phyloP scores from a whole-genome alignment of 768 basidiomycete genomes.

The Paxillus involutus region DNA sequence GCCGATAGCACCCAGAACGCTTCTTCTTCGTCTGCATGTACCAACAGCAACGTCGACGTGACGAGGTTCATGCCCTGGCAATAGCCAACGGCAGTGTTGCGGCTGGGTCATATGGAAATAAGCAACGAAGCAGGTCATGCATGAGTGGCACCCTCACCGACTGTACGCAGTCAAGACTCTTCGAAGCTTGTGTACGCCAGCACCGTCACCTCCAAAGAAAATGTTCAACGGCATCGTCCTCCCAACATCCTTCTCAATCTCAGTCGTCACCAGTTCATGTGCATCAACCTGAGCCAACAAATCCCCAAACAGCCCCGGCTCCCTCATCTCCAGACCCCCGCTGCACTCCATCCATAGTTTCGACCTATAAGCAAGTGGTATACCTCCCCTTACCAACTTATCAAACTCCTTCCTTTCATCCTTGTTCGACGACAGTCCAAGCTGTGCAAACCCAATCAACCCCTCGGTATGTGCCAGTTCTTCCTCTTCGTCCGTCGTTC shows the following conservation, averaged over 20 bases:
- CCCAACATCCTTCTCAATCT: conserved; percentile 97
- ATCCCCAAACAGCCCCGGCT: conserved; percentile 89
- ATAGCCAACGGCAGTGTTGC: conserved; percentile 90
- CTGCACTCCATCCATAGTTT: conserved; percentile 95
- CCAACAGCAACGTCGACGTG: conserved; percentile 89
- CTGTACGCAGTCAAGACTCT: conserved; percentile 91
- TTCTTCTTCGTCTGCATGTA: conserved; percentile 93
- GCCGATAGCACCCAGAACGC: conserved; percentile 94
- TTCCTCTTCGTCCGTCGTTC: conserved; percentile 62
- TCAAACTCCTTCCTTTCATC: conserved; percentile 82
- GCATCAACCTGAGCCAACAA: conserved; percentile 57
- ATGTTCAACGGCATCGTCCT: conserved; percentile 92
- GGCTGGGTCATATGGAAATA: conserved; percentile 44
- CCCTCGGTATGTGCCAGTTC: conserved; percentile 83
- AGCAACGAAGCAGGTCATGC: background rate
- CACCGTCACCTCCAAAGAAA: conserved; percentile 97
- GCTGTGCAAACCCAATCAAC: conserved; percentile 87
- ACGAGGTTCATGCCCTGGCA: conserved; percentile 97
- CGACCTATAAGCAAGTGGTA: conserved; percentile 84
- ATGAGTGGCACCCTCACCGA: conserved; percentile 50
- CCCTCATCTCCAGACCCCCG: conserved; percentile 87
- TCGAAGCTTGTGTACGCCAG: conserved; percentile 88
- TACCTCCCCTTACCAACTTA: conserved; percentile 76
- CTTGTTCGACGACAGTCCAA: conserved; percentile 67
- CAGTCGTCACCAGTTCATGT: conserved; percentile 52